Base-by-base conservation (phyloP, 192 early-diverging fungal species). In the Globomyces pollinis-pini region DNA sequence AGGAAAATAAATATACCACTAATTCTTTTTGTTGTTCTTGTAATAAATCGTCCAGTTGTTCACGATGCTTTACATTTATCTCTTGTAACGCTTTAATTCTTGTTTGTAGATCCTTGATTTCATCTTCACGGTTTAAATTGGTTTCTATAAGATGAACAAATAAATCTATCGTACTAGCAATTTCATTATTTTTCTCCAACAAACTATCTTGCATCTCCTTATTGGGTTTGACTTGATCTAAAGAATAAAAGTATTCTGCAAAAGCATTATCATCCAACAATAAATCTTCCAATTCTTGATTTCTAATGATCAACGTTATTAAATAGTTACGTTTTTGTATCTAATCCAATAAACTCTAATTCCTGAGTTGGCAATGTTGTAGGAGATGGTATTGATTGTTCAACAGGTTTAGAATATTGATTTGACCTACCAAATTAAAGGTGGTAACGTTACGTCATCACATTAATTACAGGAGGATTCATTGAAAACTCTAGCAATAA, bases 401-500 rank as follows among this genome's bases (percentile, higher is more conserved):
- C n/a, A n/a, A n/a, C n/a, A n/a, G n/a, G n/a, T n/a, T n/a, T n/a
- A n/a, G n/a, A n/a, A n/a, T n/a, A n/a, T n/a, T n/a, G n/a, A n/a
- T n/a, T n/a, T n/a, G n/a, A n/a, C n/a, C n/a, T n/a, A n/a, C n/a
- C n/a, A n/a, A n/a, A n/a, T n/a, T n/a, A n/a, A n/a, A n/a, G n/a
- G n/a, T n/a, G n/a, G n/a, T n/a, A n/a, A n/a, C n/a, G n/a, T 3
- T 9, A 34, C 35, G 20, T 31, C 12, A 11, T 24, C 13, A 16
- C 5, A 39, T 38, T 1, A 41, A 33, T 52, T 8, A 32, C 18
- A 0, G 66, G 66, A 33, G 66, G 66, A 18, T 56, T 50, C 18
- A 60, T 35, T 7, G 67, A 24, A 29, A 69, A 57, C 43, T 75
- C 80, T 24, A 70, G 57, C 1, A 64, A 50, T 52, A 85, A 78